These are phyloP conservation scores for Vaccinium vitisidaea DNA, from an alignment of 148 eudicot species.

Conservation along the genomic window DNA sequence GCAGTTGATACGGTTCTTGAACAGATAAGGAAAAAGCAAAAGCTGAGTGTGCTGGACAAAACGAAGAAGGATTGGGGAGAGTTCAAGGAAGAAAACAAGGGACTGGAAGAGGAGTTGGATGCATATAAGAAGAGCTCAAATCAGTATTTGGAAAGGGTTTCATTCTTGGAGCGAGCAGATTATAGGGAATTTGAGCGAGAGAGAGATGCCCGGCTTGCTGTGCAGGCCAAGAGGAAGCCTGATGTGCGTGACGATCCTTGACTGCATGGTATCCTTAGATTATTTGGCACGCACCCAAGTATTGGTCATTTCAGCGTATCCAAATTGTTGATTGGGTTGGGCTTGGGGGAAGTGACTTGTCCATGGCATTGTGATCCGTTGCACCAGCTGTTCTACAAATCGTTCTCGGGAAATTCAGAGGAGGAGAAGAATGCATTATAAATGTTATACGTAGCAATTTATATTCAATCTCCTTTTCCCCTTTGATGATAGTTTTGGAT, in stretches of 20 bases:
- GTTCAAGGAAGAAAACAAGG: constrained; percentile 81
- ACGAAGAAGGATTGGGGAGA: constrained; percentile 99
- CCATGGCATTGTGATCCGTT: background rate
- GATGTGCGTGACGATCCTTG: constrained; percentile 68
- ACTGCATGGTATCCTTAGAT: background rate
- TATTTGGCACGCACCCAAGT: background rate
- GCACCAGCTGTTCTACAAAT: background rate
- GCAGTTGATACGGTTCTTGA: constrained; percentile 88
- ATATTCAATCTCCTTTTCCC: background rate
- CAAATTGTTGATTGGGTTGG: background rate
- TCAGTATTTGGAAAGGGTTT: constrained; percentile 81
- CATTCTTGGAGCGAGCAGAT: constrained; percentile 85
- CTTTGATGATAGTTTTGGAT: background rate
- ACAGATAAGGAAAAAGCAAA: constrained; percentile 89
- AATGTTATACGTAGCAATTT: background rate
- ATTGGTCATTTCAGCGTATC: background rate
- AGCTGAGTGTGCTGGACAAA: constrained; percentile 92
- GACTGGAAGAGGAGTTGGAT: constrained; percentile 81
- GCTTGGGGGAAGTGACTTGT: background rate
- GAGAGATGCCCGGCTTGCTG: constrained; percentile 82
- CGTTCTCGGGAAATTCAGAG: background rate
- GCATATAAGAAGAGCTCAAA: constrained; percentile 94
- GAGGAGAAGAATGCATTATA: background rate
- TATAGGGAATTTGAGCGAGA: constrained; percentile 84
- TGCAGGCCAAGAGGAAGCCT: constrained; percentile 69